phyloP scores from a whole-genome alignment of 192 early-diverging fungal genomes.

The Thamnidium elegans region DNA sequence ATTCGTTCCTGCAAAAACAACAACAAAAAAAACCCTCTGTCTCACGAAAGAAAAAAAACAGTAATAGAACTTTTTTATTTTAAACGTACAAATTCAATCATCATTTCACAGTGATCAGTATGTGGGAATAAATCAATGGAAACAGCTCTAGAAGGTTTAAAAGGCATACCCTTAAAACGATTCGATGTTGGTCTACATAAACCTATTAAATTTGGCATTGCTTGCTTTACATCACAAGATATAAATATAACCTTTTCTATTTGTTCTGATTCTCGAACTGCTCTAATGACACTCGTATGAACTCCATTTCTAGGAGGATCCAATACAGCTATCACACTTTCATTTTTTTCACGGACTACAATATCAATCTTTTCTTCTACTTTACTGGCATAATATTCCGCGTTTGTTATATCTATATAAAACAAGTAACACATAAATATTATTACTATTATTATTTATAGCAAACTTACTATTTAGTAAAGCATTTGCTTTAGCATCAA shows the following conservation, averaged over 20 bases:
- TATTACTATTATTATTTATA: neutral
- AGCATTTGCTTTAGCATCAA: conserved; percentile 71
- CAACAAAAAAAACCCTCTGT: too few species aligned
- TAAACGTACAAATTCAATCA: conserved; percentile 60
- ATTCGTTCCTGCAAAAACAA: too few species aligned
- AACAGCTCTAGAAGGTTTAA: conserved; percentile 54
- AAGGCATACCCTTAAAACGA: conserved; percentile 53
- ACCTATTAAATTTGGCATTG: conserved; percentile 63
- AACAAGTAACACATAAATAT: neutral
- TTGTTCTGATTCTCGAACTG: conserved; percentile 53
- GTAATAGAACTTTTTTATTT: neutral
- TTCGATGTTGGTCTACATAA: conserved; percentile 68
- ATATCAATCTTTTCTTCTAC: conserved; percentile 57
- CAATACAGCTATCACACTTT: conserved; percentile 66
- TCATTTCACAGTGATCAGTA: conserved; percentile 63
- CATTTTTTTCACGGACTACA: conserved; percentile 29
- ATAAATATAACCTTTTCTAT: conserved; percentile 64
- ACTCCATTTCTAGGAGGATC: conserved; percentile 74
- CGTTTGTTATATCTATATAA: conserved; percentile 45
- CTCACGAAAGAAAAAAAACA: too few species aligned
- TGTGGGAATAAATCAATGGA: conserved; percentile 79
- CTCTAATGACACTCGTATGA: conserved; percentile 55
- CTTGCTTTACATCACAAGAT: conserved; percentile 60
- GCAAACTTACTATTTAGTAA: conserved; percentile 21
- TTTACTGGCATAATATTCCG: conserved; percentile 53